Evolutionary conservation across 352 stramenopile species (phyloP).

Genomic region (Blastocystis sp.): DNA sequence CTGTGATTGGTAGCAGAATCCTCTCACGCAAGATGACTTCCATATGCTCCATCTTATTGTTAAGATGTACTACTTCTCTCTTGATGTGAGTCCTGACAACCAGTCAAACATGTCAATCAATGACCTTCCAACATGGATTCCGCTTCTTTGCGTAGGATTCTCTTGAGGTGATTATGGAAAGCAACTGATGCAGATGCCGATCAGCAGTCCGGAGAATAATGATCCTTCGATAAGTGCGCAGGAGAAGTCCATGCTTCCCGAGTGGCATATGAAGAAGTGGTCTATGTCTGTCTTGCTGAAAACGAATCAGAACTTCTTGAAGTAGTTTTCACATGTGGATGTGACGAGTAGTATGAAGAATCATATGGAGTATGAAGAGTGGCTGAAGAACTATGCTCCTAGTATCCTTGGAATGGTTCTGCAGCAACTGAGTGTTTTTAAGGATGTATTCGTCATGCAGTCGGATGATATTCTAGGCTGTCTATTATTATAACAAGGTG

Average conservation of each 20-base stretch:
- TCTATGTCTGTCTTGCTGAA: neutral
- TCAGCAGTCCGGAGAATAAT: constrained; percentile 7
- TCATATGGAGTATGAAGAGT: constrained; percentile 7
- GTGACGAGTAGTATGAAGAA: constrained; percentile 18
- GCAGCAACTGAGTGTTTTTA: constrained; percentile 7
- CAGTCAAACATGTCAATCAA: constrained; percentile 4
- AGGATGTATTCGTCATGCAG: neutral
- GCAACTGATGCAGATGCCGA: neutral
- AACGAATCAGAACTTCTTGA: constrained; percentile 10
- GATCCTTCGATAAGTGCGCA: neutral
- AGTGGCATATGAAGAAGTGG: constrained; percentile 56
- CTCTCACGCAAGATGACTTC: neutral
- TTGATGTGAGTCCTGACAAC: neutral
- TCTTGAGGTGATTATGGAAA: neutral
- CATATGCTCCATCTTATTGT: neutral
- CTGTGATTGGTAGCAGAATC: neutral
- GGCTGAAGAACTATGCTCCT: neutral
- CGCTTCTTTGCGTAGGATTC: neutral
- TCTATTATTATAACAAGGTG: constrained; percentile 28
- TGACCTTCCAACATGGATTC: neutral
- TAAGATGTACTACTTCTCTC: constrained; percentile 22
- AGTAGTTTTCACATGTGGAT: neutral
- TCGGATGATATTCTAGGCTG: neutral
- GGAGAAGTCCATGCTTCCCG: neutral
- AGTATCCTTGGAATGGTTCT: neutral